These are phyloP conservation scores for Cucurbita ficifolia DNA, from an alignment of 306 rosid genomes.

Conservation along the genomic window DNA sequence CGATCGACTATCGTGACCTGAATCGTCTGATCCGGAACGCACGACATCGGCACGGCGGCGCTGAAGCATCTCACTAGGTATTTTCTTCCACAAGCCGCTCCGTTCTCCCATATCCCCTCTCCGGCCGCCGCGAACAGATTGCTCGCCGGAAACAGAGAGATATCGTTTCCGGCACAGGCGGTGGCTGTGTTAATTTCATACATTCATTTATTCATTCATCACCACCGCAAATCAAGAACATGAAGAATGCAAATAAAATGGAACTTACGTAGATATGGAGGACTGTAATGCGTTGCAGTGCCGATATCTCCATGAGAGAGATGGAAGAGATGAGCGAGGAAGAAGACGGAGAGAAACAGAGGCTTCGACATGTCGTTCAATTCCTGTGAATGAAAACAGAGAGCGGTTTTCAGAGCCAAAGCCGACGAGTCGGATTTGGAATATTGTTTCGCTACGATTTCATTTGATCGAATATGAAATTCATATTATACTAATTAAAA, in stretches of 20 bases:
- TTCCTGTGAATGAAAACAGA: not conserved
- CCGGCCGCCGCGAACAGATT: conserved; percentile 64
- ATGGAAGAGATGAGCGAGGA: conserved; percentile 16
- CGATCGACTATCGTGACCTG: conserved; percentile 59
- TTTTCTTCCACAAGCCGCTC: conserved; percentile 70
- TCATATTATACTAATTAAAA: not conserved
- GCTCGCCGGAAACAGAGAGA: conserved; percentile 34
- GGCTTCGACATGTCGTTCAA: conserved; percentile 12
- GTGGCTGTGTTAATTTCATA: conserved; percentile 27
- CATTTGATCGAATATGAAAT: not conserved
- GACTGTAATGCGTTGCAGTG: conserved; percentile 31
- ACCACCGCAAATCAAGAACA: not conserved
- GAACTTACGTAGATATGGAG: conserved; percentile 52
- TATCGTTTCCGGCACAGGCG: conserved; percentile 29
- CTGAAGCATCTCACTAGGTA: conserved; percentile 64
- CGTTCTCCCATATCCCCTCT: conserved; percentile 83
- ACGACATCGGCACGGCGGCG: conserved; percentile 25
- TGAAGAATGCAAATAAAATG: not conserved
- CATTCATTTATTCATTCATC: not conserved
- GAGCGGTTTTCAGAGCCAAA: not conserved
- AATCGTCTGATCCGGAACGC: conserved; percentile 36
- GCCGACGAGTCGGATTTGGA: not conserved
- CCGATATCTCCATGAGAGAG: conserved; percentile 41
- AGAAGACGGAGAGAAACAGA: conserved; percentile 1
- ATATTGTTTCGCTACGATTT: not conserved